Evolutionary conservation across 2,329 filamentous ascomycete genomes (phyloP).

Genomic region (Davidsoniella eucalypti): DNA sequence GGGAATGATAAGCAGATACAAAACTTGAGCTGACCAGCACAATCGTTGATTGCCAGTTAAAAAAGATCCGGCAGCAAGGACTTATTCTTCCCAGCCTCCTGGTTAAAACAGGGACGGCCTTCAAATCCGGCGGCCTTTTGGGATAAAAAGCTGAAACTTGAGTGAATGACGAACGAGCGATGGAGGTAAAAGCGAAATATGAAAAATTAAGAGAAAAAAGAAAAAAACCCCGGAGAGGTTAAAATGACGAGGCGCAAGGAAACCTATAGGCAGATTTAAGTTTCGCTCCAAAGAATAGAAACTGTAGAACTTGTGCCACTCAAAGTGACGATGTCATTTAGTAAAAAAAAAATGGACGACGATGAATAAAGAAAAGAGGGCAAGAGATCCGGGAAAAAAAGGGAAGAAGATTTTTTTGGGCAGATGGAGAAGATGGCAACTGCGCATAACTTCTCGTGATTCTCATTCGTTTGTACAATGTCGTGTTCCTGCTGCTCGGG

Average conservation of each 20-base stretch:
- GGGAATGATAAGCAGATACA: too few species aligned
- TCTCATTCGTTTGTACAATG: too few species aligned
- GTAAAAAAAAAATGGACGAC: slow-evolving; percentile 3
- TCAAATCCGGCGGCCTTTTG: slow-evolving; percentile 3
- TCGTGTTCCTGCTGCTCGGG: not conserved
- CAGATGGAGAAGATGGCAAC: too few species aligned
- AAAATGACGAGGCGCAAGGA: slow-evolving; percentile 2
- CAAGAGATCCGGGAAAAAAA: too few species aligned
- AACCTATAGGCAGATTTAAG: not conserved
- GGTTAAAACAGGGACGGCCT: slow-evolving; percentile 2
- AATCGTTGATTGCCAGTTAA: slow-evolving; percentile 2
- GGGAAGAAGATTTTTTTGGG: too few species aligned
- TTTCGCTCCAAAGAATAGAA: too few species aligned
- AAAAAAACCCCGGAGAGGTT: too few species aligned
- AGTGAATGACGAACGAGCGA: not conserved
- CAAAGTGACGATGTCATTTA: too few species aligned
- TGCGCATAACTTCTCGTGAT: too few species aligned
- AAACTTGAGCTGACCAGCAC: not conserved
- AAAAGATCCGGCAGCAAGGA: not conserved
- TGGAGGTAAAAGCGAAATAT: slow-evolving; percentile 6
- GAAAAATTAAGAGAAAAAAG: not conserved
- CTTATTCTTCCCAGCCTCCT: slow-evolving; percentile 3
- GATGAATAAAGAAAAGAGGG: not conserved
- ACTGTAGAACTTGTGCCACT: too few species aligned
- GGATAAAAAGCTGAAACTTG: too few species aligned